These are phyloP conservation scores for Arthroderma sp. DNA, from an alignment of 2,329 filamentous ascomycete species.

Conservation along the genomic window DNA sequence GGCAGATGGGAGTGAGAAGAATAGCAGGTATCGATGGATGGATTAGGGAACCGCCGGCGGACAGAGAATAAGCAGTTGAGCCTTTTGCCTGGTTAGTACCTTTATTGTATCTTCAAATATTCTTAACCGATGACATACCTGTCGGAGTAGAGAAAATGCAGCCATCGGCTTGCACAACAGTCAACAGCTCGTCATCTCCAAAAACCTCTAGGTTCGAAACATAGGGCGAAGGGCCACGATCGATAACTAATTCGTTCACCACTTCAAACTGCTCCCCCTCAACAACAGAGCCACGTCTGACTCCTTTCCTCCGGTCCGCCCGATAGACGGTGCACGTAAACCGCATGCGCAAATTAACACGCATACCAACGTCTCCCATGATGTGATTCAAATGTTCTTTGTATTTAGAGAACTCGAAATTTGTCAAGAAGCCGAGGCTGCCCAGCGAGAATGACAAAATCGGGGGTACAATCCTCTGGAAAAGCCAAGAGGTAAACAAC, in stretches of 20 bases:
- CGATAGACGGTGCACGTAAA: constrained; percentile 97
- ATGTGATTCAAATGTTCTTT: constrained; percentile 74
- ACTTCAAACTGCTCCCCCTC: constrained; percentile 96
- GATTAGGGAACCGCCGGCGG: constrained; percentile 85
- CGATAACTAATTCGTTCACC: constrained; percentile 95
- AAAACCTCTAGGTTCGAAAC: constrained; percentile 95
- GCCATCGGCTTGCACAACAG: constrained; percentile 89
- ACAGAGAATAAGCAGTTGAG: constrained; percentile 89
- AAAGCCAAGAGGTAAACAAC: constrained; percentile 89
- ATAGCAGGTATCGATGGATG: constrained; percentile 96
- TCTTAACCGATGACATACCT: constrained; percentile 32
- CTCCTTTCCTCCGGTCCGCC: constrained; percentile 37
- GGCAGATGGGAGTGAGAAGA: constrained; percentile 91
- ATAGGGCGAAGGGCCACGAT: constrained; percentile 90
- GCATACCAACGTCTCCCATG: constrained; percentile 92
- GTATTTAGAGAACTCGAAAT: constrained; percentile 88
- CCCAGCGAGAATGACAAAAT: constrained; percentile 85
- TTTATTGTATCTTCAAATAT: too few species aligned
- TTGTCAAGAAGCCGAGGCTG: constrained; percentile 87
- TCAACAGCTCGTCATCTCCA: constrained; percentile 86
- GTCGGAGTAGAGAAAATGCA: constrained; percentile 97
- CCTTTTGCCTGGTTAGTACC: constrained; percentile 25
- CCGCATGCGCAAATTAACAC: constrained; percentile 93
- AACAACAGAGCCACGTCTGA: constrained; percentile 49
- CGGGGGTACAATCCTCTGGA: constrained; percentile 87